Evolutionary conservation across 352 stramenopile genomes (phyloP).

Genomic region (Globisporangium recalcitrans): DNA sequence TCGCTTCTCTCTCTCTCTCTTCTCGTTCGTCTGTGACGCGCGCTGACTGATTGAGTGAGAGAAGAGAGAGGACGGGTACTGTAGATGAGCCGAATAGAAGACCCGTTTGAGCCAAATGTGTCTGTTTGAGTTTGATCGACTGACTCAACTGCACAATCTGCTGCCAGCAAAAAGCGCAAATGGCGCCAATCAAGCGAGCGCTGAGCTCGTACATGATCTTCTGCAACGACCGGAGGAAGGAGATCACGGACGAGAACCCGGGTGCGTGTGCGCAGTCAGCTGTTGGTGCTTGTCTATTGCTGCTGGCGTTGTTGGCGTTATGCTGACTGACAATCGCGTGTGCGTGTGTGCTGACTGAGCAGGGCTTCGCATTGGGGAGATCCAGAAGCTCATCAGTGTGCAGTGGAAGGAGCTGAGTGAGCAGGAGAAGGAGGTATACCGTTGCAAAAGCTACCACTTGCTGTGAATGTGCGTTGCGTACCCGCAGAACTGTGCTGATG

Average conservation of each 20-base stretch:
- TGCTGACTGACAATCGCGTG: neutral
- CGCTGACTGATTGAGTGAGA: neutral
- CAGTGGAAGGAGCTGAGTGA: slow-evolving; percentile 85
- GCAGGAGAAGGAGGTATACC: slow-evolving; percentile 73
- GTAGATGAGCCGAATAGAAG: slow-evolving; percentile 5
- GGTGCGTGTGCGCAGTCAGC: slow-evolving; percentile 16
- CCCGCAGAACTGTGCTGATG: neutral
- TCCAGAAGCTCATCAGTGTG: slow-evolving; percentile 88
- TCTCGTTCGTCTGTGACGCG: neutral
- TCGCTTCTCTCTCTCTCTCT: slow-evolving; percentile 12
- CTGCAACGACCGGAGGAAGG: slow-evolving; percentile 68
- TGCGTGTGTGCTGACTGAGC: neutral
- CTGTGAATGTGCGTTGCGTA: neutral
- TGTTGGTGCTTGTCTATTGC: neutral
- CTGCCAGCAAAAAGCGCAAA: slow-evolving; percentile 21
- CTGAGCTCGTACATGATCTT: slow-evolving; percentile 85
- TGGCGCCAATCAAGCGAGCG: slow-evolving; percentile 75
- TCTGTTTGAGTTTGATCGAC: neutral
- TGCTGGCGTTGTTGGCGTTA: neutral
- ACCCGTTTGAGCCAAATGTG: neutral
- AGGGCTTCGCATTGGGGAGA: slow-evolving; percentile 56
- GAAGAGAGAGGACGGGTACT: neutral
- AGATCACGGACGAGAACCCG: slow-evolving; percentile 58
- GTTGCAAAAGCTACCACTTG: too few relatives aligned
- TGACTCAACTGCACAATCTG: too few relatives aligned